Evolutionary conservation across 768 basidiomycete species (phyloP).

Genomic region (Hypholoma fasciculare): DNA sequence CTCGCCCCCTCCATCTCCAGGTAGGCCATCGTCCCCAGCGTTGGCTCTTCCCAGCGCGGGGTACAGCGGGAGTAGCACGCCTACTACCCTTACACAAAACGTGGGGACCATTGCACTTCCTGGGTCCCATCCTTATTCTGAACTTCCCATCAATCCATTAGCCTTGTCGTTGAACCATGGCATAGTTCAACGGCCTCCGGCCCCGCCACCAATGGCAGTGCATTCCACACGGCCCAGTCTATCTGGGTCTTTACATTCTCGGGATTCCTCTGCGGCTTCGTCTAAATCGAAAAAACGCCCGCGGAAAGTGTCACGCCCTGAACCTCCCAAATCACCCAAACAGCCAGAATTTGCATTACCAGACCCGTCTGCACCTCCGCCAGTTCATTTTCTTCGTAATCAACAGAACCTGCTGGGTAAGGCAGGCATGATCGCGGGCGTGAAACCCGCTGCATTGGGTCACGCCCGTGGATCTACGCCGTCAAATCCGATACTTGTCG

Average conservation of each 20-base stretch:
- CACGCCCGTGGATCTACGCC: constrained; percentile 52
- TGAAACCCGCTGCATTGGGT: constrained; percentile 57
- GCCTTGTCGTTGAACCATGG: constrained; percentile 57
- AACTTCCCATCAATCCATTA: constrained; percentile 81
- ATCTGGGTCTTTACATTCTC: not conserved
- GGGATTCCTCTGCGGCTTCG: constrained; percentile 6
- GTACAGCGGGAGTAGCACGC: constrained; percentile 22
- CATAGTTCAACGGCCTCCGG: constrained; percentile 39
- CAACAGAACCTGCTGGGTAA: constrained; percentile 71
- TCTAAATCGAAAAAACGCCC: constrained; percentile 27
- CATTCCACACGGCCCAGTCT: not conserved
- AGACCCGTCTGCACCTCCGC: constrained; percentile 58
- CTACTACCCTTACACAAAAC: constrained; percentile 63
- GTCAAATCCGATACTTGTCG: constrained; percentile 69
- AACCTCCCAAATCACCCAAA: constrained; percentile 44
- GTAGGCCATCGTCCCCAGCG: constrained; percentile 70
- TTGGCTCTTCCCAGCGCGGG: constrained; percentile 58
- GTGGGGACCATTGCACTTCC: constrained; percentile 99
- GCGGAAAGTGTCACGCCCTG: constrained; percentile 29
- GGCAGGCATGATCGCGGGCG: constrained; percentile 68
- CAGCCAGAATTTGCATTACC: constrained; percentile 64
- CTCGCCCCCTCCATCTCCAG: constrained; percentile 75
- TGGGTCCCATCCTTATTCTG: constrained; percentile 89
- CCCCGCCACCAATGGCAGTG: constrained; percentile 11
- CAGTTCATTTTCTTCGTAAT: constrained; percentile 71